Base-by-base conservation (phyloP, 1,284 basidiomycete genomes). In the Ceratobasidium sp. region DNA sequence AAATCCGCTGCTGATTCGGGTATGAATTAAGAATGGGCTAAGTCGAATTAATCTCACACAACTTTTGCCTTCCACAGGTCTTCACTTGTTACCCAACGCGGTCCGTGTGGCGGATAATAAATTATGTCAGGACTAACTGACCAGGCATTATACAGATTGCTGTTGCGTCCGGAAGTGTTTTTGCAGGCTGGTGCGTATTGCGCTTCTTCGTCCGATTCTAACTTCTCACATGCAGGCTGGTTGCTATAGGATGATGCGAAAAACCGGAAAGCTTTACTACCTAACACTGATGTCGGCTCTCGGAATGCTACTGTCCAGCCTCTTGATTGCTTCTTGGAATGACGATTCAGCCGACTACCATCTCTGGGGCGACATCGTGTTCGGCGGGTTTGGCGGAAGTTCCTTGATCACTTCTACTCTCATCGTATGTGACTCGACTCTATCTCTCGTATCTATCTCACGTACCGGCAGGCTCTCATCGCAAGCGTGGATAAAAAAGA, bases 311-410 rank as follows among this genome's bases (percentile, higher is more conserved):
- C 80, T 89, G 32, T 88, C 91, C 37, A 90, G 88, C 78, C 76
- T 86, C 37, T 85, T 90, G 54, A 87, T 77, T 34, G 84, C 88
- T 51, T 85, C 84, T 65, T 94, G 93, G 93, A 87, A 86, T 79
- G 86, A 90, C 46, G 82, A 88, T 61, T 91, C 92, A 1, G 86
- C 91, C 7, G 75, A 86, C 61, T 88, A 88, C 80, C 89, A 92
- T 81, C 83, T 95, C 25, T 95, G 93, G 92, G 80, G 91, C 54
- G 93, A 95, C 81, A 87, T 95, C 77, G 85, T 92, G 49, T 92
- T 92, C 0, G 90, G 91, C 82, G 93, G 92, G 13, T 90, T 95
- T 79, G 94, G 94, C n/a, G 91, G 92, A 88, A 89, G 93, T 9
- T 91, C 90, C 81, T 86, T 94, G 70, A 92, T 95, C 81, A 95